Evolutionary conservation across 163 green algal genomes (phyloP).

Genomic region (Chlamydomonas reinhardtii): DNA sequence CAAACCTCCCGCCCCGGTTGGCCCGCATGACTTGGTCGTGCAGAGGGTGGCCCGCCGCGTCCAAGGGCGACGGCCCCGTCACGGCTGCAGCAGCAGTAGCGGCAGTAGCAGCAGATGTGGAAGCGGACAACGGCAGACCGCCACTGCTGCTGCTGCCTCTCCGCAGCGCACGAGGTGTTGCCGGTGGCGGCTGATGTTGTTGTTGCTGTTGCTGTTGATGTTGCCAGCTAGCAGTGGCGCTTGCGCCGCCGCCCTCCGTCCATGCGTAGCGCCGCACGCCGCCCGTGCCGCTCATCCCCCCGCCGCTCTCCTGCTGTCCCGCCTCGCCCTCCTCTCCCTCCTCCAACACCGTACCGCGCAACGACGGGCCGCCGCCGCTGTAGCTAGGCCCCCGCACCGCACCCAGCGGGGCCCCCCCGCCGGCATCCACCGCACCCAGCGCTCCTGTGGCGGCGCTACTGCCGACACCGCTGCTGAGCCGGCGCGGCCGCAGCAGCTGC

Average conservation of each 20-base stretch:
- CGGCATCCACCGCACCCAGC: not conserved
- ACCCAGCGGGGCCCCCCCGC: not conserved
- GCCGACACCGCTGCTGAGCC: not conserved
- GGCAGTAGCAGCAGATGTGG: not conserved
- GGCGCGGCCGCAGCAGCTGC: not conserved
- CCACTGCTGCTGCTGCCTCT: not conserved
- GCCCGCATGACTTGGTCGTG: slow-evolving; percentile 34
- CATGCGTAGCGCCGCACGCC: not conserved
- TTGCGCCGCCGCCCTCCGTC: not conserved
- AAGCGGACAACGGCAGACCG: not conserved
- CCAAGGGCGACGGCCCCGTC: not conserved
- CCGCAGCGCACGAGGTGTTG: no score
- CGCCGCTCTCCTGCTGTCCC: not conserved
- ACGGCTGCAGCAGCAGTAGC: not conserved
- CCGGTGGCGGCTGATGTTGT: not conserved
- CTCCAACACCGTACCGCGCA: not conserved
- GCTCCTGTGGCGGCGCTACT: not conserved
- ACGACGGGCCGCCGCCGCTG: not conserved
- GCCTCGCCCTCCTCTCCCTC: not conserved
- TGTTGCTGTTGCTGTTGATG: not conserved
- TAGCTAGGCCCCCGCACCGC: not conserved
- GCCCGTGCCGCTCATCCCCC: not conserved
- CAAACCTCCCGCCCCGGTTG: slow-evolving; percentile 14
- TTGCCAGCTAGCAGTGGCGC: no score
- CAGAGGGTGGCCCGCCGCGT: slow-evolving; percentile 6